A percentile compares a stretch with the other conserved stretches of the same genome.
Evolutionary conservation across 192 early-diverging fungal species (phyloP).

Genomic region (Backusella macrospora): DNA sequence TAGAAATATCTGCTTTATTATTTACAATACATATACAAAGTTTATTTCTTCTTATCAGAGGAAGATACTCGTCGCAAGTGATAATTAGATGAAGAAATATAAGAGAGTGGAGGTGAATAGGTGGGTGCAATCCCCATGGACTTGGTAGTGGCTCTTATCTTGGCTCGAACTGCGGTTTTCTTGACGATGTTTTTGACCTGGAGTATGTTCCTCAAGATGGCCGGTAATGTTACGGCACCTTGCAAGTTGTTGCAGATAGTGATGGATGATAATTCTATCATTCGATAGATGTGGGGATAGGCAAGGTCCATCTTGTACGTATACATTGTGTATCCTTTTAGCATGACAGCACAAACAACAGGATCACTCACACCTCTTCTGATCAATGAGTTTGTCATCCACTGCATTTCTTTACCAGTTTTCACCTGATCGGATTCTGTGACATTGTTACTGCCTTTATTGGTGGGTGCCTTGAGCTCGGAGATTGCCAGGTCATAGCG

Average conservation of each 20-base stretch:
- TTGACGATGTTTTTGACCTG: neutral
- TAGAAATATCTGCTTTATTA: constrained; percentile 9
- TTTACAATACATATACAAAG: constrained; percentile 8
- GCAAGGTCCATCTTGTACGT: constrained; percentile 4
- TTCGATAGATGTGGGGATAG: constrained; percentile 7
- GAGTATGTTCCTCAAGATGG: constrained; percentile 5
- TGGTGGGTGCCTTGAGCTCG: constrained; percentile 1
- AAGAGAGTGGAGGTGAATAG: constrained; percentile 5
- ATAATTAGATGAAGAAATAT: neutral
- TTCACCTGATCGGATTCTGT: neutral
- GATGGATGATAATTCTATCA: constrained; percentile 9
- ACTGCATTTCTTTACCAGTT: neutral
- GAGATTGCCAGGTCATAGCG: constrained; percentile 8
- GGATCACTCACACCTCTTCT: neutral
- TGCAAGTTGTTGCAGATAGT: constrained; percentile 6
- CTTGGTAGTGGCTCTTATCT: constrained; percentile 1
- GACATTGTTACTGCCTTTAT: neutral
- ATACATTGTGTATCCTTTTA: neutral
- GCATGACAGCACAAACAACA: neutral
- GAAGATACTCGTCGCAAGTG: neutral
- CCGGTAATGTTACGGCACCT: neutral
- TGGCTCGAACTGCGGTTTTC: constrained; percentile 2
- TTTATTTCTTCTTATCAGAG: constrained; percentile 4
- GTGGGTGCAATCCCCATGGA: constrained; percentile 7
- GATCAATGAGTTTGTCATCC: neutral